Base-by-base conservation (phyloP, 106 monocot species). In the Acanthochlamys bracteata region DNA sequence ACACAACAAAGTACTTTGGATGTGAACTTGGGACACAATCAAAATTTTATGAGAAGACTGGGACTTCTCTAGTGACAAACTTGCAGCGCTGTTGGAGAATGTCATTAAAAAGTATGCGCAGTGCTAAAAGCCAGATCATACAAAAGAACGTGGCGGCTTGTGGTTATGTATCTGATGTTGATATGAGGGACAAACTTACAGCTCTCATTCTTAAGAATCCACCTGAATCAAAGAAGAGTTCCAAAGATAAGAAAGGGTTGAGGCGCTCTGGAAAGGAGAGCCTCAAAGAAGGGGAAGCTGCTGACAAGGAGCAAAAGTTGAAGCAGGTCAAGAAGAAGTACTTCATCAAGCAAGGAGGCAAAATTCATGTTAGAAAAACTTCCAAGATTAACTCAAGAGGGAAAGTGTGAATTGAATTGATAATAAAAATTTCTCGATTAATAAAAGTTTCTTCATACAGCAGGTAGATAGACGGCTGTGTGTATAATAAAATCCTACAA, bases 1-100 rank as follows among this genome's bases (percentile, higher is more conserved):
- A 83, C 66, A 79, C 79, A 19, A 83, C 69, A 27, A 79, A 83
- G 27, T 83, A 75, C 42, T 79, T 83, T 65, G 83, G 79, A 0
- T 79, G 83, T 73, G 83, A 83, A 69, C 79, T 84, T 42, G 83
- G 83, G 12, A 78, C 83, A 17, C 83, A 83, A 41, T 83, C 83
- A 8, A 83, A 78, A 20, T 83, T 83, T 60, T 75, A 83, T 42
- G 78, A 71, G 68, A 83, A 75, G 65, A 75, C 74, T 59, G 71
- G 78, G 21, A 67, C 54, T 25, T 78, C 83, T 13, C 55, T 83
- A 10, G 78, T 83, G n/a, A 83, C 23, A 83, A 83, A 39, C 71
- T 83, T 7, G 83, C 75, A 10, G 75, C 24, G 15, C 75, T 83
- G 7, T 68, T 78, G 7, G 83, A 83, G 63, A 75, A 65, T 45